Evolutionary conservation across 2,329 filamentous ascomycete species (phyloP), one percentile per base, ranked within the genome.

Genomic region (Dothidotthia symphoricarpi): DNA sequence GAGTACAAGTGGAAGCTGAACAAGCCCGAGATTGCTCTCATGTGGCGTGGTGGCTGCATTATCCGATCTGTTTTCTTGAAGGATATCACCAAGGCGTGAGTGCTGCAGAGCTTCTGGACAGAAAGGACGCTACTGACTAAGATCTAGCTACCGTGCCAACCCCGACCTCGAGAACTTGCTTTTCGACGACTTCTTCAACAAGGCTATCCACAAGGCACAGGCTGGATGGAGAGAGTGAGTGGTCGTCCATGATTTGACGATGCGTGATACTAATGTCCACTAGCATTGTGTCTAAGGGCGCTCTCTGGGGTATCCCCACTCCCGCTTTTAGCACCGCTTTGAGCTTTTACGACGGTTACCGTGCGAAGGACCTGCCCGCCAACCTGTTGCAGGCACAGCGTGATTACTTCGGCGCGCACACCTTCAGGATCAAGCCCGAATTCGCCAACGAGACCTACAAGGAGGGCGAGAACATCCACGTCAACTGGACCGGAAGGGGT

Each of bases 11-110:
- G 93, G 93, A 96, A 96, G 82, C 85, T 98, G 60, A 96, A 98
- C 86, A 97, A 97, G 86, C 93, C 93, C 54, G 95, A 94, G 62
- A 98, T 98, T 66, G 93, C 93, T 61, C 86, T 98, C 68, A 98
- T 98, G 93, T 98, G 93, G 93, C 88, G 93, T 71, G 93, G 93
- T 76, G 93, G 93, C 61, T 98, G 93, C 82, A 98, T 98, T 64
- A 98, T 98, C 76, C 91, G 93, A 72, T 97, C 93, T 55, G 93
- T 98, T 68, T 98, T 98, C 88, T 78, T 98, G 56, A 97, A 97
- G 84, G 91, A 98, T 72, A 98, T 98, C 75, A 98, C 93, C 61
- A 85, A 85, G 55, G 93, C 93, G 47, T 64, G 49, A 57, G 56
- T 40, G 25, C 15, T 16, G 2, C 32, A n/a, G 13, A 25, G 12